Percentiles rank a stretch among this genome's conserved stretches.
phyloP scores from a whole-genome alignment of 2,329 filamentous ascomycete species.

The Didymella lethalis region DNA sequence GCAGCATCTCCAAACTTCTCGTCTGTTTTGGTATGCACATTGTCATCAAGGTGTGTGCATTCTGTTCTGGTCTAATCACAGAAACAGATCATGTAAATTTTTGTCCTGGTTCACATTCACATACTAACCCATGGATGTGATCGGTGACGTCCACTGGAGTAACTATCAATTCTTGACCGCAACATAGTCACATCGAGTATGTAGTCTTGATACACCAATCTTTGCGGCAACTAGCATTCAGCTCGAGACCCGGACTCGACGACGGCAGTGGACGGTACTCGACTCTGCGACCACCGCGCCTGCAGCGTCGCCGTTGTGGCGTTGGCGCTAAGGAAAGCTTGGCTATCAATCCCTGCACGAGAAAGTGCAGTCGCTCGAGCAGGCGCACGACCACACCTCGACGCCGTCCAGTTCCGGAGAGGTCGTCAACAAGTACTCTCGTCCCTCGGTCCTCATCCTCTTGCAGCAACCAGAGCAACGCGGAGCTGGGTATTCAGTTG shows the following conservation, averaged over 20 bases:
- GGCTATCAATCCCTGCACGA: slow-evolving; percentile 17
- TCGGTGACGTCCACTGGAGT: not conserved
- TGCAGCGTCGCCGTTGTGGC: slow-evolving; percentile 18
- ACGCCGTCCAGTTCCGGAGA: slow-evolving; percentile 19
- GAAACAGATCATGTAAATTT: not conserved
- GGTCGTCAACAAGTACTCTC: slow-evolving; percentile 13
- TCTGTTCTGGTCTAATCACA: not conserved
- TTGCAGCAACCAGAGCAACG: too few relatives aligned
- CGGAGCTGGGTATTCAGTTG: not conserved
- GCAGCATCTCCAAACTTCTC: too few relatives aligned
- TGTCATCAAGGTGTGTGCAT: not conserved
- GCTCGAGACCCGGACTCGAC: not conserved
- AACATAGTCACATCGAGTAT: not conserved
- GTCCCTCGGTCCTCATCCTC: too few relatives aligned
- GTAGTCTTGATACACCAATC: not conserved
- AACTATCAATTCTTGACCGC: not conserved
- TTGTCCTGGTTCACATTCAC: not conserved
- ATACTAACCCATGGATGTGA: not conserved
- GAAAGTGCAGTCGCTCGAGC: slow-evolving; percentile 12
- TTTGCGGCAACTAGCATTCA: not conserved
- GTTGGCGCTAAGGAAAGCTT: slow-evolving; percentile 15
- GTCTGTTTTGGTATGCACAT: not conserved
- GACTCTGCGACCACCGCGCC: not conserved
- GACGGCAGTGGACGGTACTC: not conserved
- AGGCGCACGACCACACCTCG: slow-evolving; percentile 14